Percentiles rank a stretch among this genome's conserved stretches.
Conservation (phyloP, 768 basidiomycete species). For the Leccinum uliginosum region DNA sequence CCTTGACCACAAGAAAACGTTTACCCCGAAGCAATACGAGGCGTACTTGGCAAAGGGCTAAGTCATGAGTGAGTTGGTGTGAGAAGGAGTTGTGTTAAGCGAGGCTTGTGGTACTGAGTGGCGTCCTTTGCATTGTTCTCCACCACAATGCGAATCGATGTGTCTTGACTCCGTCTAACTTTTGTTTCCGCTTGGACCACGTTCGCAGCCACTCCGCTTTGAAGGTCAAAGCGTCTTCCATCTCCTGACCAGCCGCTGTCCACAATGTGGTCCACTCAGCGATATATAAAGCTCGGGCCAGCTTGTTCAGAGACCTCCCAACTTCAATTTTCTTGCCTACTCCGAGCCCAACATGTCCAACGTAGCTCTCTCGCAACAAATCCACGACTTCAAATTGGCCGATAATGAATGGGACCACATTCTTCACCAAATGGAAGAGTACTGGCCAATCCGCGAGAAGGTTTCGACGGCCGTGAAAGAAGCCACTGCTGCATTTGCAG, state of each 20-base stretch:
- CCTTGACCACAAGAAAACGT: conserved; percentile 52
- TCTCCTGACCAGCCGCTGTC: not conserved
- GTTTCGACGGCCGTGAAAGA: conserved; percentile 7
- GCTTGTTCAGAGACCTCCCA: not conserved
- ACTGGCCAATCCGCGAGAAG: not conserved
- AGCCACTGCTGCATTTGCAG: conserved; percentile 11
- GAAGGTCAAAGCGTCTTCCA: not conserved
- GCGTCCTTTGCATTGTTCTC: conserved; percentile 5
- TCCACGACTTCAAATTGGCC: not conserved
- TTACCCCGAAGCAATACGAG: conserved; percentile 65
- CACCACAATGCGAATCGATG: not conserved
- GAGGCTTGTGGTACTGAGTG: not conserved
- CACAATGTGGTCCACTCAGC: conserved; percentile 3
- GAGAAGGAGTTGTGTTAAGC: not conserved
- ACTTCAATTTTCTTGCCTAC: not conserved
- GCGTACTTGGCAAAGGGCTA: conserved; percentile 37
- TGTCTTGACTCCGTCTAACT: not conserved
- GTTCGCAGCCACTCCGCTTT: not conserved
- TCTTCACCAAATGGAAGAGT: not conserved
- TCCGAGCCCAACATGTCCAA: conserved; percentile 10
- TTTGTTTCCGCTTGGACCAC: conserved; percentile 12
- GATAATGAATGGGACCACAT: conserved; percentile 1
- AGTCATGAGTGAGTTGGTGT: conserved; percentile 3
- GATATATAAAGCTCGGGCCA: conserved; percentile 13
- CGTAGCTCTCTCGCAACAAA: not conserved